A percentile compares a stretch with the other conserved stretches of the same genome.
Conservation (phyloP, 1,284 basidiomycete species). For the Pseudozyma sp. region DNA sequence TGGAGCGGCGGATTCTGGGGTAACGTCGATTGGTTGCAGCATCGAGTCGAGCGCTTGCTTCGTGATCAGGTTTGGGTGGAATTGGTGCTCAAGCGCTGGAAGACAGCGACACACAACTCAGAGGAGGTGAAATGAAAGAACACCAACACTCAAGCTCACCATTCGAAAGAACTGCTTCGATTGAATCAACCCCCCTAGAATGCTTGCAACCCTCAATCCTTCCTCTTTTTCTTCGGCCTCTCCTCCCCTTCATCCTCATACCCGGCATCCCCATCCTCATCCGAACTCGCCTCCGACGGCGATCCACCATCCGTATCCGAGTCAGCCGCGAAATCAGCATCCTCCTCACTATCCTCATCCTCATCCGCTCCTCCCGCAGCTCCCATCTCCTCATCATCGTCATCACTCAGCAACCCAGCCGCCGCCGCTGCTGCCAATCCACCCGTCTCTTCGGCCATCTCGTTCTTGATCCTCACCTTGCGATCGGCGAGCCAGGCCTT, state of each 20-base stretch:
- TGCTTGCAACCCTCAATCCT: conserved; percentile 20
- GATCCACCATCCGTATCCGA: conserved; percentile 59
- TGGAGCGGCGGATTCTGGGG: conserved; percentile 56
- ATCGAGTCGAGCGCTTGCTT: conserved; percentile 29
- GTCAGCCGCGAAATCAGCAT: conserved; percentile 87
- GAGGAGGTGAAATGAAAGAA: not conserved
- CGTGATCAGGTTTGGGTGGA: conserved; percentile 26
- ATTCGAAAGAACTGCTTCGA: not conserved
- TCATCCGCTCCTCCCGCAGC: conserved; percentile 73
- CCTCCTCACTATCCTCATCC: conserved; percentile 71
- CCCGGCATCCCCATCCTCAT: conserved; percentile 71
- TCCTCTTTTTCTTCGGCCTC: conserved; percentile 61
- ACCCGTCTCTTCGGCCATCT: conserved; percentile 84
- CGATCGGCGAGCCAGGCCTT: conserved; percentile 88
- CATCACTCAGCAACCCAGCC: conserved; percentile 76
- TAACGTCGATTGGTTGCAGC: conserved; percentile 44
- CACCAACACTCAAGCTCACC: not conserved
- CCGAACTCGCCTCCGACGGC: conserved; percentile 70
- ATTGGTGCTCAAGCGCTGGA: conserved; percentile 6
- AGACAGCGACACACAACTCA: conserved; percentile 2
- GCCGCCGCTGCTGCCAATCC: conserved; percentile 73
- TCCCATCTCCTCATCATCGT: conserved; percentile 77
- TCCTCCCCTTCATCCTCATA: conserved; percentile 42
- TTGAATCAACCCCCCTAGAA: conserved; percentile 22
- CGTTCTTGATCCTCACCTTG: conserved; percentile 94